Conservation (phyloP, 2,329 filamentous ascomycete genomes). For the Amphichorda felina region DNA sequence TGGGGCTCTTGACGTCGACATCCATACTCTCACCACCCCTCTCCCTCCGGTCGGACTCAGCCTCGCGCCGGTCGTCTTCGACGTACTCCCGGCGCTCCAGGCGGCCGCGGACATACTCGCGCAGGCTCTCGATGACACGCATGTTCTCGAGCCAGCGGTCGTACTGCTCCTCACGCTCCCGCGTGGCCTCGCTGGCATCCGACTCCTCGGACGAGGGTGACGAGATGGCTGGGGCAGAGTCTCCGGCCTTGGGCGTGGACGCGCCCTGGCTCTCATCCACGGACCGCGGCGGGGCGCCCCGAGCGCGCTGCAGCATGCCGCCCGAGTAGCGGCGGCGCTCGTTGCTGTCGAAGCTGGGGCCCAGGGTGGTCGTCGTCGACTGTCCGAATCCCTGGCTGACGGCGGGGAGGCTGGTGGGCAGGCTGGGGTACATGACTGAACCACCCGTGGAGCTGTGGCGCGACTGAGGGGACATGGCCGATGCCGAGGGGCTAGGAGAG, state of each 20-base stretch:
- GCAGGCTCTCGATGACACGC: slow-evolving; percentile 49
- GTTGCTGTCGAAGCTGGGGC: slow-evolving; percentile 51
- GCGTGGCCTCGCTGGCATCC: slow-evolving; percentile 36
- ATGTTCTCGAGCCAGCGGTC: slow-evolving; percentile 57
- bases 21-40: slow-evolving; percentile 22
- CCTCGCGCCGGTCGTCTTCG: slow-evolving; percentile 3
- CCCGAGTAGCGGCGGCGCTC: slow-evolving; percentile 55
- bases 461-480: slow-evolving; percentile 55
- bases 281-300: slow-evolving; percentile 28
- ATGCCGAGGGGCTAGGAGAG: slow-evolving; percentile 60
- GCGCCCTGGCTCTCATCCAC: slow-evolving; percentile 22
- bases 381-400: slow-evolving; percentile 60
- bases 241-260: slow-evolving; percentile 29
- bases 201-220: slow-evolving; percentile 44
- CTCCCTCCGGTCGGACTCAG: background rate
- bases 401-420: slow-evolving; percentile 42
- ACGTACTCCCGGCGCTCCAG: slow-evolving; percentile 45
- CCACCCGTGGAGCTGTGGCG: slow-evolving; percentile 46
- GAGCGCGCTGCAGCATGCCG: slow-evolving; percentile 52
- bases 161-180: slow-evolving; percentile 49
- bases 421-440: slow-evolving; percentile 61
- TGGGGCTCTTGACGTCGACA: slow-evolving; percentile 20
- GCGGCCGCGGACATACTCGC: slow-evolving; percentile 43
- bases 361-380: slow-evolving; percentile 59
- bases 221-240: slow-evolving; percentile 30